Base-by-base conservation (phyloP, 805 yeast species). In the Isabelozyma pseudorhagii region DNA sequence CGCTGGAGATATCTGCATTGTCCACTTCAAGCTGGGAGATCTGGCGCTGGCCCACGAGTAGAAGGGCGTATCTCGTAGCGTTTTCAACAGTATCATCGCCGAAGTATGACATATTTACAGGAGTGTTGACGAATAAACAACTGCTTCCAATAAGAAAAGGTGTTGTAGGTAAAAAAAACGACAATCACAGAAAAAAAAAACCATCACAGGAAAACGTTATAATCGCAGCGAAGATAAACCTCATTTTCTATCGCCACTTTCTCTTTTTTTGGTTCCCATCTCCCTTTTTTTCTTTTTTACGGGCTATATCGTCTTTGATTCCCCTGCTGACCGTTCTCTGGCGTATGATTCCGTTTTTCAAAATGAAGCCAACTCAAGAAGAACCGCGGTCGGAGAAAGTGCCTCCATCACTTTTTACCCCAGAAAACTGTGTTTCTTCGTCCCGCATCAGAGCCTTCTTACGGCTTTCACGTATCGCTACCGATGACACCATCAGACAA, bases 401-500 rank as follows among this genome's bases (percentile, higher is more conserved):
- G 36, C 36, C 36, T 2, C 36, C 36, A 31, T 31, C 36, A 13
- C 36, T 31, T 3, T 31, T 31, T 7, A 54, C 67, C 0, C 63
- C 69, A 3, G 67, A 65, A n/a, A 69, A 64, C 48, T 74, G 79
- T 56, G 50, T 54, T 11, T 57, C 71, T 8, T 63, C 71, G 9
- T 48, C 68, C 5, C 52, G 77, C 29, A 60, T 73, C 47, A 56
- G 74, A 44, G 70, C 68, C 21, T 74, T 74, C 54, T 62, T 74
- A 13, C 60, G 68, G 6, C 62, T 67, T n/a, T 72, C 77, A 4
- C 52, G 79, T 38, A 51, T 65, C 10, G 68, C 71, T 21, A 62
- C 74, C n/a, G 79, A 74, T 54, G 79, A 74, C 52, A 57, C 69
- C 17, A 62, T 74, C 34, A 57, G 60, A 14, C 71, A 69, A 41